Conservation (phyloP, 2,329 filamentous ascomycete species). For the Ophiostoma ips region DNA sequence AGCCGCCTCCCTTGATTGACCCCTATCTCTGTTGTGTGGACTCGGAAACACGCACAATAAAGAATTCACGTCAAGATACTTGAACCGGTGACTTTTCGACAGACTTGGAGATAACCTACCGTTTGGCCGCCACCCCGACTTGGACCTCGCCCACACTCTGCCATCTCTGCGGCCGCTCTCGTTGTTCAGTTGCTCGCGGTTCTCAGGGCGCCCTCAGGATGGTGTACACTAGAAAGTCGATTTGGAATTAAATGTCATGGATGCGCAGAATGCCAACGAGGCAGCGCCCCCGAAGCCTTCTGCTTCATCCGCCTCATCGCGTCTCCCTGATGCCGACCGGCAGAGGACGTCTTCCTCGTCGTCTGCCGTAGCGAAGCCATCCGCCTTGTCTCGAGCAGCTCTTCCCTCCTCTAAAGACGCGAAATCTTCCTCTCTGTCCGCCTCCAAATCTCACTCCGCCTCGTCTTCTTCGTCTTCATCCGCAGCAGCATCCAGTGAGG, state of each 20-base stretch:
- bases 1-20: too few species aligned
- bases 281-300: constrained; percentile 45
- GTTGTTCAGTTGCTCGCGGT: not conserved
- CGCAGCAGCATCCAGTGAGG: constrained; percentile 5
- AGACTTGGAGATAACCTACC: too few species aligned
- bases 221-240: constrained; percentile 38
- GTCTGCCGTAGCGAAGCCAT: constrained; percentile 15
- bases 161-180: not conserved
- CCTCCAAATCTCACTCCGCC: too few species aligned
- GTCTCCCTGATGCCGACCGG: constrained; percentile 23
- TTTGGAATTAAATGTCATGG: constrained; percentile 50
- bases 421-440: not conserved
- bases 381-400: constrained; percentile 7
- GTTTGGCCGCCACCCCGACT: too few species aligned
- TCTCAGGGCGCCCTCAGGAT: constrained; percentile 39
- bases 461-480: not conserved
- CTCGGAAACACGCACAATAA: too few species aligned
- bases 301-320: constrained; percentile 32
- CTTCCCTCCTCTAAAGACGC: constrained; percentile 7
- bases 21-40: too few species aligned
- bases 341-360: constrained; percentile 19
- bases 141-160: too few species aligned
- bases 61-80: too few species aligned
- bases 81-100: too few species aligned
- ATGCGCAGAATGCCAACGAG: constrained; percentile 54